Percentiles rank a stretch among this genome's conserved stretches.
Conservation (phyloP, 2,329 filamentous ascomycete species). For the Trichothecium roseum region DNA sequence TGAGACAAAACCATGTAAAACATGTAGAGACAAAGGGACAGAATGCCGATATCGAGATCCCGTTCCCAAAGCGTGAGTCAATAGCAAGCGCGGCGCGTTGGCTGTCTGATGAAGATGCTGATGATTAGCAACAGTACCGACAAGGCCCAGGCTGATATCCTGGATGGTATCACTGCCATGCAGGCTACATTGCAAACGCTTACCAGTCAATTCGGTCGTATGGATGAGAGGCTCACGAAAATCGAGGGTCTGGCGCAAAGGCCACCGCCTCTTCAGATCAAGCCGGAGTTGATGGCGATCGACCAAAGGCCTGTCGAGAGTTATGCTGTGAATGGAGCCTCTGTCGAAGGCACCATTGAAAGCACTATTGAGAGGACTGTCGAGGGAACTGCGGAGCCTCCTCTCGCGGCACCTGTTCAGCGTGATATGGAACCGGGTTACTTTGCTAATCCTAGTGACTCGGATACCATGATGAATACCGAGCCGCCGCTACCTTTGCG, state of each 20-base stretch:
- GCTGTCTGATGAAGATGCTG: neutral
- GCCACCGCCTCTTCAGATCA: neutral
- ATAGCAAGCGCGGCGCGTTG: neutral
- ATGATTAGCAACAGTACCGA: slow-evolving; percentile 34
- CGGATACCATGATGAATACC: too few species aligned
- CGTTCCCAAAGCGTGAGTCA: slow-evolving; percentile 74
- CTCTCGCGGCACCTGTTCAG: slow-evolving; percentile 11
- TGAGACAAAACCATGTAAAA: slow-evolving; percentile 73
- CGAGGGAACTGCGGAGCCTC: slow-evolving; percentile 18
- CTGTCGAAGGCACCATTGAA: slow-evolving; percentile 15
- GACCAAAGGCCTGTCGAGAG: slow-evolving; percentile 1
- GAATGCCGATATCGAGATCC: slow-evolving; percentile 85
- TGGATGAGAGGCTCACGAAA: slow-evolving; percentile 26
- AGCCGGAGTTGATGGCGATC: neutral
- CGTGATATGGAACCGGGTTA: slow-evolving; percentile 8
- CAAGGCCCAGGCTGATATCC: slow-evolving; percentile 49
- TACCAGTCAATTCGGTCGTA: slow-evolving; percentile 22
- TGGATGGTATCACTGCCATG: slow-evolving; percentile 40
- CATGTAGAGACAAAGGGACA: slow-evolving; percentile 77
- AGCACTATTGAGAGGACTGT: slow-evolving; percentile 18
- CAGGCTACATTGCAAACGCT: slow-evolving; percentile 25
- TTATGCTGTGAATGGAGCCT: slow-evolving; percentile 10
- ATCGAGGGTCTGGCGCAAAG: slow-evolving; percentile 17
- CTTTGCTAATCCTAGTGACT: slow-evolving; percentile 3
- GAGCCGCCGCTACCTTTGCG: slow-evolving; percentile 11